Evolutionary conservation across 2,329 filamentous ascomycete species (phyloP), one percentile per base, ranked within the genome.

Genomic region (Didymella exigua): DNA sequence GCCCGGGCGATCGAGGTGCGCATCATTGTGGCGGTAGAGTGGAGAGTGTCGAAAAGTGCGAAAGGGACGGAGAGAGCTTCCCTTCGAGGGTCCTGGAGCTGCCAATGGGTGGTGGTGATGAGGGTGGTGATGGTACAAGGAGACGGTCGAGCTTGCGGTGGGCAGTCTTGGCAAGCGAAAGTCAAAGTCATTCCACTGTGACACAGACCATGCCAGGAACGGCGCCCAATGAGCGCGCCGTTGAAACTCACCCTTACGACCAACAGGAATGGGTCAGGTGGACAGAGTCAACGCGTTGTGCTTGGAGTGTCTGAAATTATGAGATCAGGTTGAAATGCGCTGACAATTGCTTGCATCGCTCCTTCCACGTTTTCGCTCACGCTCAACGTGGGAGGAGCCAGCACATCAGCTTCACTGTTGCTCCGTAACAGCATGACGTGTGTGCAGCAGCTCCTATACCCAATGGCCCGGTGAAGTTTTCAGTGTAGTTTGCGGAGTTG

Each of bases 1-100:
- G 75, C 75, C 59, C 74, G 72, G 70, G 67, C 62, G 66, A 76
- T 58, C 60, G 71, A 73, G 65, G 74, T 70, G 68, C 73, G 74
- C 59, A 77, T 60, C 75, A 77, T 77, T 60, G 60, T 60, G 60
- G 62, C 54, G 65, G 63, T 66, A 45, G 74, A 76, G 73, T 73
- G 73, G 74, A 75, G 72, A 76, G 62, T 60, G 63, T 67, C 61
- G 68, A 58, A 69, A 66, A 67, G 56, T 60, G 54, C 60, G 53
- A 67, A 71, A 68, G 62, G 57, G 66, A 68, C 67, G 66, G 66
- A 61, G 59, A 53, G 36, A 49, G 65, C 55, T 61, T 67, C 72
- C 72, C 67, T 70, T 72, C 64, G 67, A 71, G 72, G 69, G 70
- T 62, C 62, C 62, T 61, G 63, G 54, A 60, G 62, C 56, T 68